Evolutionary conservation across 148 eudicot species (phyloP).

Genomic region (Chenopodium album): DNA sequence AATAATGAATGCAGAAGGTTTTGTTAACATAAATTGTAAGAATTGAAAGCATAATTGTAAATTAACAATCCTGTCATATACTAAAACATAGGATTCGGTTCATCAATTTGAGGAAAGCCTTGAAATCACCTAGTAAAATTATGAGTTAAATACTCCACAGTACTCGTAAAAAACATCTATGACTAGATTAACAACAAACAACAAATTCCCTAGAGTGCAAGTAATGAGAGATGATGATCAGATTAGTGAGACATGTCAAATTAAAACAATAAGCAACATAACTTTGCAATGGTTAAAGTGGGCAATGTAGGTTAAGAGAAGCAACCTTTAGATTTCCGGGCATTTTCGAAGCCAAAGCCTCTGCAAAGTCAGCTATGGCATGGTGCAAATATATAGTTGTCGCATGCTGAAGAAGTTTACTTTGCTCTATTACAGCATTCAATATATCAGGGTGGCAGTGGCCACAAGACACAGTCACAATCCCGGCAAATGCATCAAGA

Average conservation of each 20-base stretch:
- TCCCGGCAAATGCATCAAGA: conserved; percentile 98
- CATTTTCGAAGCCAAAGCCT: conserved; percentile 95
- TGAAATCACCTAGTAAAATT: background rate
- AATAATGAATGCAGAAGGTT: background rate
- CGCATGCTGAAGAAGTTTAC: conserved; percentile 92
- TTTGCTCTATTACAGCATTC: conserved; percentile 75
- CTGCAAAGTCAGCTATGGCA: conserved; percentile 95
- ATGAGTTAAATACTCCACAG: background rate
- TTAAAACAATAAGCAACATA: background rate
- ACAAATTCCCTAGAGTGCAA: background rate
- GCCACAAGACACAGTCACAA: conserved; percentile 97
- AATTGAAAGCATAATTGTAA: background rate
- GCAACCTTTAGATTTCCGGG: conserved; percentile 88
- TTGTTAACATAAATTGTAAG: background rate
- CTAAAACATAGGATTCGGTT: background rate
- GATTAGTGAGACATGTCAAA: background rate
- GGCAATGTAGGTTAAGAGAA: conserved; percentile 1
- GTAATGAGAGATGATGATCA: background rate
- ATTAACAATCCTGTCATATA: background rate
- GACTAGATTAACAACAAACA: background rate
- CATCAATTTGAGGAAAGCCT: background rate
- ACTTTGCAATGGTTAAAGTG: background rate
- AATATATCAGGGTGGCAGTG: conserved; percentile 96
- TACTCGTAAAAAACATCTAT: too few species aligned
- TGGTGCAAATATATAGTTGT: conserved; percentile 94